Percentiles rank a stretch among this genome's conserved stretches.
phyloP scores from a whole-genome alignment of 2,329 filamentous ascomycete genomes.

The Clarireedia monteithiana region DNA sequence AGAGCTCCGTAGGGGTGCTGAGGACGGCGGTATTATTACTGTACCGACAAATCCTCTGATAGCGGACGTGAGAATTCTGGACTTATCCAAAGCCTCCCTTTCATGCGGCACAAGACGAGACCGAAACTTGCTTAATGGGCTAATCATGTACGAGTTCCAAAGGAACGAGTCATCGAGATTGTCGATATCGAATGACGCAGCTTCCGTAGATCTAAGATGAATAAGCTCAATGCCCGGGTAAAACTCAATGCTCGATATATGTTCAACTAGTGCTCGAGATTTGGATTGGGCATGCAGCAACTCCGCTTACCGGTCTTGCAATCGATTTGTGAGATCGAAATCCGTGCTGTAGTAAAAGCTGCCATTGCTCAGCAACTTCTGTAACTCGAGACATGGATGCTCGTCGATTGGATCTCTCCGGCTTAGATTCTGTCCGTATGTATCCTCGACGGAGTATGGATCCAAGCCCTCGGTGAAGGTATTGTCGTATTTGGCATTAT shows the following conservation, averaged over 20 bases:
- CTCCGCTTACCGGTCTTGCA: slow-evolving; percentile 68
- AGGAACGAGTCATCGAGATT: slow-evolving; percentile 88
- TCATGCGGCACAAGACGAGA: slow-evolving; percentile 70
- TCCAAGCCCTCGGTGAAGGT: slow-evolving; percentile 46
- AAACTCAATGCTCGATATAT: neutral
- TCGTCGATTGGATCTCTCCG: slow-evolving; percentile 66
- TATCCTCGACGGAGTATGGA: slow-evolving; percentile 24
- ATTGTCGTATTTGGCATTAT: slow-evolving; percentile 77
- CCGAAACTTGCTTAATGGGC: slow-evolving; percentile 82
- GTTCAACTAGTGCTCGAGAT: neutral
- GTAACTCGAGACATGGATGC: slow-evolving; percentile 83
- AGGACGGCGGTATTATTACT: slow-evolving; percentile 71
- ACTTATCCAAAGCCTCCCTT: slow-evolving; percentile 72
- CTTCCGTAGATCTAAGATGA: slow-evolving; percentile 57
- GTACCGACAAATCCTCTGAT: slow-evolving; percentile 90
- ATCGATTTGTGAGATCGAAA: slow-evolving; percentile 87
- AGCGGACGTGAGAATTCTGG: slow-evolving; percentile 82
- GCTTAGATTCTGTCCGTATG: slow-evolving; percentile 46
- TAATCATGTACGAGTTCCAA: slow-evolving; percentile 99
- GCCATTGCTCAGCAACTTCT: slow-evolving; percentile 86
- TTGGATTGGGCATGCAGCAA: neutral
- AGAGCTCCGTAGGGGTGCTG: slow-evolving; percentile 59
- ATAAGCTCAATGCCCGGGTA: neutral
- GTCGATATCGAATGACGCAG: slow-evolving; percentile 77
- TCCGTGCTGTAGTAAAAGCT: slow-evolving; percentile 99